Base-by-base conservation (phyloP, 2,329 filamentous ascomycete genomes). In the Aspergillus viridinutans region DNA sequence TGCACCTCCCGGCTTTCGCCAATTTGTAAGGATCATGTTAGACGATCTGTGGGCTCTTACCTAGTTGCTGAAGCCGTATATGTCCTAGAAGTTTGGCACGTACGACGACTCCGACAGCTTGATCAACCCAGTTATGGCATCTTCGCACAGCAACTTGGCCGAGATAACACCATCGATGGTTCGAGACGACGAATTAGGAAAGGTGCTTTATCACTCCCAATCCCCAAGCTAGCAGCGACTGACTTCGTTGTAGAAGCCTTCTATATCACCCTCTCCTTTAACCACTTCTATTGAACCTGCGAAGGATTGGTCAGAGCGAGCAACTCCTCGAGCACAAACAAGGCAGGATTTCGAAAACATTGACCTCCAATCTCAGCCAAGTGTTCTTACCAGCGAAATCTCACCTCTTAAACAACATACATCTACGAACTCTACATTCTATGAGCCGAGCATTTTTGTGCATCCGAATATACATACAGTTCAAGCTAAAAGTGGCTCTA, bases 261-360 rank as follows among this genome's bases (percentile, higher is more conserved):
- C 79, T n/a, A 83, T 83, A 52, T 80, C 81, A 43, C 88, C 89
- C 1, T 88, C 90, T 38, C 85, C 85, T 3, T 83, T 96, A 49
- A 87, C 88, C 29, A 96, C 92, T 25, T 82, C 90, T 64, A 81
- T 96, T 25, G 83, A 85, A 56, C 85, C 83, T 48, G 78, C 81
- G 20, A 77, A 81, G 53, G 91, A 88, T 69, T 88, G 84, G 67
- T 70, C 85, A 32, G 87, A 90, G 54, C 82, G 82, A 63, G 83
- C 87, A 48, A 96, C 92, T 1, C 92, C 92, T 8, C 85, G 87
- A 64, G 92, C 92, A 2, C 90, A 96, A 69, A 93, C 90, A 54
- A 78, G 90, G 53, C 84, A 91, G 64, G 90, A 95, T 58, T 83
- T 90, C 61, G 83, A 87, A 55, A 78, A 74, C 42, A 69, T 79